Base-by-base conservation (phyloP, 495 filamentous ascomycete species). In the Penicillium dipodomyicola region DNA sequence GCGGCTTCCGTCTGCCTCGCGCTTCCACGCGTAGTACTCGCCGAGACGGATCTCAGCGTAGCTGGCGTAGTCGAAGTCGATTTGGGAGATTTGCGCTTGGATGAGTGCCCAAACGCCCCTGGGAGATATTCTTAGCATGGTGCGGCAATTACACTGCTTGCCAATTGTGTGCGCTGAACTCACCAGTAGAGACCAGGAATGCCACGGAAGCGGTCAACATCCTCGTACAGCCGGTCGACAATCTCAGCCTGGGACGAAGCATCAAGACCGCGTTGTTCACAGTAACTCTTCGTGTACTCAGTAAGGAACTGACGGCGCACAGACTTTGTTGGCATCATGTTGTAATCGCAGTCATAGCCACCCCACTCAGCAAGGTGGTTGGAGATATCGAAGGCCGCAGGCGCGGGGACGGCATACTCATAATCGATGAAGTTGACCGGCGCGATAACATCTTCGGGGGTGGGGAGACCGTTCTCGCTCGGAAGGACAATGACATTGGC, bases 311-410 rank as follows among this genome's bases (percentile, higher is more conserved):
- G 84, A 39, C 87, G 79, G 22, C 94, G 87, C 60, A 91, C 84
- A 7, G 84, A 76, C 51, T 81, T 81, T 0, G 92, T 95, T 3
- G 94, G 94, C 41, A 97, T 80, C 65, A 87, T 85, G 59, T 74
- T 84, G 72, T 85, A 90, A 69, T 99, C 92, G 80, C 94, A 99
- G 61, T 94, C 90, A 65, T 96, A 96, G 54, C 94, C 94, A 51
- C 87, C 92, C 93, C 94, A 99, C 77, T 99, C 94, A 41, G 95
- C 91, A 68, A 99, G 93, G 78, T 99, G 94, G 78, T 99, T 99
- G n/a, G 94, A 87, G 54, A 99, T 84, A 69, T 99, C 94, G 71
- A 99, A 99, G n/a, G 94, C 91, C 14, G 92, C 90, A 1, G 95
- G 94, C 8, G 92, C 92, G 2, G 95, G 91, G 1, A 90, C 92